These are phyloP conservation scores for Pistacia integerrima DNA, from an alignment of 345 rosid genomes.

Conservation along the genomic window DNA sequence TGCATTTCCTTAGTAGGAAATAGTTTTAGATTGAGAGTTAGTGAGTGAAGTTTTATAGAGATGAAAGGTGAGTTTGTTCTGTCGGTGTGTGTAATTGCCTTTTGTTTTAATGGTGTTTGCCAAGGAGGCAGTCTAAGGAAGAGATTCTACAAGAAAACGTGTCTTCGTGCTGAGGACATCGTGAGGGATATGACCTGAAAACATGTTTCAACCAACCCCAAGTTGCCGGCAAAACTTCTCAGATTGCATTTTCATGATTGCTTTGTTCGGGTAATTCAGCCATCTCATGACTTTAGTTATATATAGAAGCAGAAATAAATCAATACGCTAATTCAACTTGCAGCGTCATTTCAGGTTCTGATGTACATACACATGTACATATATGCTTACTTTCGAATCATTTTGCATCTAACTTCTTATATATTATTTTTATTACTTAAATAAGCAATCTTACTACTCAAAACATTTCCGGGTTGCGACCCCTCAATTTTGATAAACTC, in stretches of 20 bases:
- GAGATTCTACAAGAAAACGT: conserved; percentile 35
- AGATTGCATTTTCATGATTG: conserved; percentile 73
- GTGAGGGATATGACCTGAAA: conserved; percentile 39
- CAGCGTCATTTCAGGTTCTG: background rate
- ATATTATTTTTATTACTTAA: too few relatives aligned
- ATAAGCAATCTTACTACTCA: background rate
- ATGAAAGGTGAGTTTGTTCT: conserved; percentile 7
- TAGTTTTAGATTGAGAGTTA: background rate
- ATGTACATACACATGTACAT: background rate
- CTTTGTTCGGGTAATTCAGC: conserved; percentile 51
- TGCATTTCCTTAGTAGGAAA: background rate
- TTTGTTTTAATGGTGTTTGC: conserved; percentile 23
- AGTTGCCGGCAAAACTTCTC: conserved; percentile 52
- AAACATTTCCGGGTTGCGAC: conserved; percentile 62
- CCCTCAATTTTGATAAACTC: conserved; percentile 57
- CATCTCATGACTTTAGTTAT: too few relatives aligned
- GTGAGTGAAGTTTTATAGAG: background rate
- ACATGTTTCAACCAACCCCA: conserved; percentile 30
- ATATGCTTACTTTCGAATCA: background rate
- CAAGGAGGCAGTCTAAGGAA: conserved; percentile 33
- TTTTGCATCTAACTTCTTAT: background rate
- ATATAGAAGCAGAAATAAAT: too few relatives aligned
- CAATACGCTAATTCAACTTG: background rate
- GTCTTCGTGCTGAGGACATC: conserved; percentile 42
- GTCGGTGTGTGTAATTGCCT: conserved; percentile 20